Conservation (phyloP, 2,329 filamentous ascomycete genomes). For the Colletotrichum sublineola region DNA sequence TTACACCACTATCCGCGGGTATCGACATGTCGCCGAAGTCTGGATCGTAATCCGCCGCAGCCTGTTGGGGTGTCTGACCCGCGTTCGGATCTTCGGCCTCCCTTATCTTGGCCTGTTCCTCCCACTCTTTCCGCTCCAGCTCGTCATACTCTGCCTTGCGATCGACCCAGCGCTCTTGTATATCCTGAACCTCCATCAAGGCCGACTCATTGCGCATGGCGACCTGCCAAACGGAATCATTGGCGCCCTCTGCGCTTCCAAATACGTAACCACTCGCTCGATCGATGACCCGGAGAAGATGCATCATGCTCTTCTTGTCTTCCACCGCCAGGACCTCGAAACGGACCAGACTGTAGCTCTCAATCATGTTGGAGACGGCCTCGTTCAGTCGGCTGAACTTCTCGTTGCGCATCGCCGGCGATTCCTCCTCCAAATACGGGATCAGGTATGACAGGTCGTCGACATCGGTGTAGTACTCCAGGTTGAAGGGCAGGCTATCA, state of each 20-base stretch:
- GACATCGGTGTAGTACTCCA: constrained; percentile 97
- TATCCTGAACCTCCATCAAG: constrained; percentile 85
- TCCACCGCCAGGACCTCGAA: constrained; percentile 97
- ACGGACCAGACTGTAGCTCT: constrained; percentile 88
- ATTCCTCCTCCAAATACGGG: constrained; percentile 84
- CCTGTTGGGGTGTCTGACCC: constrained; percentile 36
- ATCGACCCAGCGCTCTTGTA: constrained; percentile 97
- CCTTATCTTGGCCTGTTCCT: constrained; percentile 75
- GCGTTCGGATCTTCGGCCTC: constrained; percentile 48
- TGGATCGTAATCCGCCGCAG: constrained; percentile 57
- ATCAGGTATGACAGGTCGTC: constrained; percentile 90
- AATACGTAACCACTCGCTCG: constrained; percentile 94
- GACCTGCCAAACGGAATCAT: constrained; percentile 97
- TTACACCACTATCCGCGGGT: constrained; percentile 75
- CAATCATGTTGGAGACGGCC: constrained; percentile 87
- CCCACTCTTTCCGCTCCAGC: constrained; percentile 79
- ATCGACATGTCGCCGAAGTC: constrained; percentile 67
- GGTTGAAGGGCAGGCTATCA: constrained; percentile 89
- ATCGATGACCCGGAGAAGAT: constrained; percentile 88
- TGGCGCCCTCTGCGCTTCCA: constrained; percentile 88
- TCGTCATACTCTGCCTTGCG: constrained; percentile 89
- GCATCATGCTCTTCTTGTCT: constrained; percentile 97
- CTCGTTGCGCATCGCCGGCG: constrained; percentile 73
- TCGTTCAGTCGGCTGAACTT: constrained; percentile 90
- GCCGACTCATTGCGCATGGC: constrained; percentile 85